Conservation (phyloP, 2,329 filamentous ascomycete genomes). For the Diaporthe batatas region DNA sequence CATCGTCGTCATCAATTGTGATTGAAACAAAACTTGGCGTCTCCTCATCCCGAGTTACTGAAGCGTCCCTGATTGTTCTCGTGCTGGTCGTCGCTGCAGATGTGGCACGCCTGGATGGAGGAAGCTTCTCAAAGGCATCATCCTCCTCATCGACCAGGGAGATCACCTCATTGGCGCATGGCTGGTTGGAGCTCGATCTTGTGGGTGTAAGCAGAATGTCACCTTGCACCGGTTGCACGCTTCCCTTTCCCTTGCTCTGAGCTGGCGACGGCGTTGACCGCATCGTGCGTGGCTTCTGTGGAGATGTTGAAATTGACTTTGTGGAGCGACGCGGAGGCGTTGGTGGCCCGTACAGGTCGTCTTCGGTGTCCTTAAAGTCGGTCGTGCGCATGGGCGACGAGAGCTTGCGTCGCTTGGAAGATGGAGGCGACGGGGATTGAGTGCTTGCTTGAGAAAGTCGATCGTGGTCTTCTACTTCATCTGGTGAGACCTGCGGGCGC, state of each 20-base stretch:
- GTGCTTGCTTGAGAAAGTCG: conserved; percentile 20
- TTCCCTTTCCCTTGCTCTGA: conserved; percentile 42
- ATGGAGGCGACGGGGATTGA: conserved; percentile 5
- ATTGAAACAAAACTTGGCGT: conserved; percentile 38
- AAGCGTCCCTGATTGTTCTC: conserved; percentile 37
- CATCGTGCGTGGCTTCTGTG: background rate
- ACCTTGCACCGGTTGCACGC: conserved; percentile 27
- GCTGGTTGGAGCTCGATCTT: conserved; percentile 34
- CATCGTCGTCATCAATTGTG: conserved; percentile 44
- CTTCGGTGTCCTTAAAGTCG: conserved; percentile 18
- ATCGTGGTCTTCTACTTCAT: conserved; percentile 19
- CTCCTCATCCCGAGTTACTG: conserved; percentile 14
- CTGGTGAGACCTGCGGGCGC: conserved; percentile 31
- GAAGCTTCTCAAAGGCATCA: conserved; percentile 37
- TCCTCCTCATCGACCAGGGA: conserved; percentile 46
- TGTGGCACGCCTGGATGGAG: background rate
- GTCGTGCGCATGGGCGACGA: conserved; percentile 16
- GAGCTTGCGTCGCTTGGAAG: conserved; percentile 39
- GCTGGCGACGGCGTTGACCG: conserved; percentile 13
- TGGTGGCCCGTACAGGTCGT: conserved; percentile 40
- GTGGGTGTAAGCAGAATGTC: conserved; percentile 34
- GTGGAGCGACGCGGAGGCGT: conserved; percentile 35
- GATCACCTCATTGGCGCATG: conserved; percentile 39
- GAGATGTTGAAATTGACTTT: background rate
- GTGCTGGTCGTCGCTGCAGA: conserved; percentile 4